Percentiles rank a stretch among this genome's conserved stretches.
Conservation (phyloP, 306 rosid species). For the Mimosa pudica region DNA sequence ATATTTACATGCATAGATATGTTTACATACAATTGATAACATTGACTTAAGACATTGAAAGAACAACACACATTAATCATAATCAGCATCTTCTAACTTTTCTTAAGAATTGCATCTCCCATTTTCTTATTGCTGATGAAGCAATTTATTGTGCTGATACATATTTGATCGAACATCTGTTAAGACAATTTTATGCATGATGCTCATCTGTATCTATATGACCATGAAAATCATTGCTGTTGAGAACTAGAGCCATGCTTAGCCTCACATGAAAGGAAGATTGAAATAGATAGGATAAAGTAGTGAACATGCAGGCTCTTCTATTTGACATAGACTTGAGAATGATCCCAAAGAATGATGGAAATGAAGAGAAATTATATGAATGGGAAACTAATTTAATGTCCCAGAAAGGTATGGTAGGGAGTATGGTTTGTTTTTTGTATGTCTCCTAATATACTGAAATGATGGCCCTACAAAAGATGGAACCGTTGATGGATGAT, state of each 20-base stretch:
- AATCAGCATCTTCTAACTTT: too few species aligned
- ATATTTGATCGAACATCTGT: not conserved
- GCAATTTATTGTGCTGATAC: not conserved
- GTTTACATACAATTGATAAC: too few species aligned
- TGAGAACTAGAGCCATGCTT: constrained; percentile 15
- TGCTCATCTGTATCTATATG: not conserved
- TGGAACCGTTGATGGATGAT: constrained; percentile 22
- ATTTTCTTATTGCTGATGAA: not conserved
- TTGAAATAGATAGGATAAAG: constrained; percentile 14
- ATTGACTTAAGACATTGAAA: not conserved
- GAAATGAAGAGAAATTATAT: constrained; percentile 21
- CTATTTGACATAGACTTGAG: constrained; percentile 31
- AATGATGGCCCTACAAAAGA: constrained; percentile 35
- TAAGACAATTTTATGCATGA: not conserved
- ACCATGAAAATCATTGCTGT: not conserved
- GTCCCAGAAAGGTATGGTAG: constrained; percentile 52
- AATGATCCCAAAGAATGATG: constrained; percentile 20
- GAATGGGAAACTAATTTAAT: constrained; percentile 47
- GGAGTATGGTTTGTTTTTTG: constrained; percentile 55
- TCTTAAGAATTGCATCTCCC: not conserved
- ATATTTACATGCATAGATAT: too few species aligned
- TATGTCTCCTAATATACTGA: constrained; percentile 47
- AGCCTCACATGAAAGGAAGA: constrained; percentile 27
- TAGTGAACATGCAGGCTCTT: constrained; percentile 29
- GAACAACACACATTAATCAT: not conserved